Conservation (phyloP, 2,329 filamentous ascomycete species). For the Aspergillus pseudotamarii region DNA sequence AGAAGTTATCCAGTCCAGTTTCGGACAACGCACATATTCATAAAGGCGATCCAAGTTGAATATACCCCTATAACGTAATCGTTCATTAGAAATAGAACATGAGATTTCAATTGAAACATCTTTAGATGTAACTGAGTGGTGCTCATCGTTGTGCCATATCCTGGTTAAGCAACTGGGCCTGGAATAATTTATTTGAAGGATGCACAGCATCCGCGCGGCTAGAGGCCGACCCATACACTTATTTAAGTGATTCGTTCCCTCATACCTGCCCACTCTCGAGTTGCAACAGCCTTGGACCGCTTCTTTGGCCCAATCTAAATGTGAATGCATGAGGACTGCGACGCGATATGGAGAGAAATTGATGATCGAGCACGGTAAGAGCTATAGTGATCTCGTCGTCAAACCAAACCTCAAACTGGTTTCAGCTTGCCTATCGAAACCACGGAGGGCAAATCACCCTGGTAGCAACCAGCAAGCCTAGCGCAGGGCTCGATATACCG, state of each 20-base stretch:
- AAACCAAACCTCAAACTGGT: neutral
- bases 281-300: neutral
- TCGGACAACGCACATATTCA: neutral
- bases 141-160: neutral
- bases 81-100: constrained; percentile 1
- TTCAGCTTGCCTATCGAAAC: neutral
- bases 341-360: neutral
- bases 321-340: neutral
- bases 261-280: neutral
- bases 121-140: neutral
- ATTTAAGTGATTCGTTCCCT: neutral
- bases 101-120: neutral
- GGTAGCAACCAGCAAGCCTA: neutral
- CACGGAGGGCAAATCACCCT: neutral
- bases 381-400: neutral
- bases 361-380: neutral
- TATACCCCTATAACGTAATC: constrained; percentile 5
- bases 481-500: neutral
- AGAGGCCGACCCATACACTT: neutral
- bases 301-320: neutral
- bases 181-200: neutral
- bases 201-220: neutral
- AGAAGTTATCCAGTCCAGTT: neutral
- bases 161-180: neutral
- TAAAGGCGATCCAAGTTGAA: neutral